These are phyloP conservation scores for Cutaneotrichosporon cutaneum DNA, from an alignment of 1,284 basidiomycete genomes.

Conservation along the genomic window DNA sequence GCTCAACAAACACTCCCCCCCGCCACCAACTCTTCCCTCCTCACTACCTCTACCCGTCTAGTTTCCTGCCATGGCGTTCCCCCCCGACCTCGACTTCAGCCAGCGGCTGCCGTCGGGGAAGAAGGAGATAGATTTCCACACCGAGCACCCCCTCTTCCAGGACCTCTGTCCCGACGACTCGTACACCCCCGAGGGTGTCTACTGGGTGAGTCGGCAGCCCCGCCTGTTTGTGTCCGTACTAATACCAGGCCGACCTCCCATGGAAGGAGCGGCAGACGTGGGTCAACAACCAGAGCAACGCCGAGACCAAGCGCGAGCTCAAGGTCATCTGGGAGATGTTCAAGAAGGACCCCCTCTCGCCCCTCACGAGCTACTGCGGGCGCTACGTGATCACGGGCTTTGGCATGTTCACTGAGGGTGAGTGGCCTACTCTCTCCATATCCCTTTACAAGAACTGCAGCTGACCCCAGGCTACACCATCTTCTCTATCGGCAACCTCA, in stretches of 20 bases:
- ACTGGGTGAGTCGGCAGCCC: constrained; percentile 49
- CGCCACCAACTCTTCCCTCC: not conserved
- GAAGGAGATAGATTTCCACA: constrained; percentile 28
- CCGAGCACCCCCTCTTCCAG: constrained; percentile 47
- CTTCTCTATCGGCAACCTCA: constrained; percentile 56
- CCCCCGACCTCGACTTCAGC: constrained; percentile 21
- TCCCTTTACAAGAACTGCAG: not conserved
- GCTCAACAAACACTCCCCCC: too few relatives aligned
- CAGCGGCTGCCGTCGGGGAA: constrained; percentile 12
- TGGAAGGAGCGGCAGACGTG: constrained; percentile 46
- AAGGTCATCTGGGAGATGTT: constrained; percentile 55
- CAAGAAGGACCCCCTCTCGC: constrained; percentile 56
- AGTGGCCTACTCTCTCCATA: not conserved
- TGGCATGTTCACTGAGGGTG: constrained; percentile 57
- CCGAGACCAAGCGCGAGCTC: constrained; percentile 55
- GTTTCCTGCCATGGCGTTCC: constrained; percentile 21
- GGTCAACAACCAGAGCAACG: constrained; percentile 54
- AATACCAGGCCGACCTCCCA: constrained; percentile 50
- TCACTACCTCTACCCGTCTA: not conserved
- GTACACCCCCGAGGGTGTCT: constrained; percentile 43
- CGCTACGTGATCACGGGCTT: constrained; percentile 58
- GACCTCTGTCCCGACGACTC: constrained; percentile 50
- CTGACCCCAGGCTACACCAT: constrained; percentile 35
- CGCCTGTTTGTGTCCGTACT: not conserved
- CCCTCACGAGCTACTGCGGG: constrained; percentile 54